Conservation (phyloP, 371 early-diverging fungal species). For the Choanephora cucurbitarum region DNA sequence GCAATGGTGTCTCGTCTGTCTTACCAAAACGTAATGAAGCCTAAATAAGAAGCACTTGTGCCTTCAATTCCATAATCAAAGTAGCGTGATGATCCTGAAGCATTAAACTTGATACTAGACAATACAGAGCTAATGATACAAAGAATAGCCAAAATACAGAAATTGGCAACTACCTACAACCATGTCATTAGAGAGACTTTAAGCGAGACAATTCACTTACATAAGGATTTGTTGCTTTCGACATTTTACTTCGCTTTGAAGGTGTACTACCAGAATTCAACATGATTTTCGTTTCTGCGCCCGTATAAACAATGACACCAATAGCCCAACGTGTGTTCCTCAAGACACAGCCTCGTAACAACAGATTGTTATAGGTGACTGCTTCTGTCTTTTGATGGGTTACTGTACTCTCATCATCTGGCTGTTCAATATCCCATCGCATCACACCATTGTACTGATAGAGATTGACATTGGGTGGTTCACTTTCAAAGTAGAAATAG, state of each 20-base stretch:
- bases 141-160: conserved; percentile 48
- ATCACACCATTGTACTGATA: conserved; percentile 75
- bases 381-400: conserved; percentile 63
- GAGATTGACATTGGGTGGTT: conserved; percentile 75
- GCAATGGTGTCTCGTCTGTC: not conserved
- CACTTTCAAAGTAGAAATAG: conserved; percentile 71
- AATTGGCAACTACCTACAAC: conserved; percentile 49
- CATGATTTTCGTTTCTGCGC: conserved; percentile 90
- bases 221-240: conserved; percentile 91
- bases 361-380: conserved; percentile 77
- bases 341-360: conserved; percentile 90
- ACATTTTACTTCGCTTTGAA: conserved; percentile 92
- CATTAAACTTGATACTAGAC: conserved; percentile 59
- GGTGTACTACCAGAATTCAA: conserved; percentile 90
- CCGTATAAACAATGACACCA: conserved; percentile 84
- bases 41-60: conserved; percentile 28
- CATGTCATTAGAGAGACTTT: too few relatives aligned
- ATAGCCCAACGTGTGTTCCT: conserved; percentile 89
- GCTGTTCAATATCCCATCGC: conserved; percentile 48
- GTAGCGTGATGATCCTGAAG: conserved; percentile 29
- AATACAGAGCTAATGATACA: conserved; percentile 66
- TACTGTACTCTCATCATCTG: conserved; percentile 23
- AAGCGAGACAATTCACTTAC: too few relatives aligned
- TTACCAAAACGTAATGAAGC: conserved; percentile 55
- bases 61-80: conserved; percentile 46